phyloP scores from a whole-genome alignment of 768 basidiomycete genomes.

The Trametes maxima region DNA sequence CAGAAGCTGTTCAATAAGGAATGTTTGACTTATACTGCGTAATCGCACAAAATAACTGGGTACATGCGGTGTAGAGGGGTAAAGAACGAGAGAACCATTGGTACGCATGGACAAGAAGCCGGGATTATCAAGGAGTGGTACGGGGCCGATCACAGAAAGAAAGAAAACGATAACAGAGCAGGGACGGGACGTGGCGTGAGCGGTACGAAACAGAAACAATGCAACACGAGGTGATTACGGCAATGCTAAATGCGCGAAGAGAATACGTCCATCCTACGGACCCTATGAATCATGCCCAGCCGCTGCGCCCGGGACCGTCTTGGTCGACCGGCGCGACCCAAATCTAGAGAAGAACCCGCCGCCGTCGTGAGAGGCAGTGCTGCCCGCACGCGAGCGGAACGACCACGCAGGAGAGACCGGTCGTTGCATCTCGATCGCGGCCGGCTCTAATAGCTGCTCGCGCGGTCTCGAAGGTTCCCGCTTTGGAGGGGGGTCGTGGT shows the following conservation, averaged over 20 bases:
- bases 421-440: slow-evolving; percentile 49
- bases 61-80: slow-evolving; percentile 16
- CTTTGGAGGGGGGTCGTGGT: slow-evolving; percentile 39
- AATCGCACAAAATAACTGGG: slow-evolving; percentile 28
- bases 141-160: slow-evolving; percentile 7
- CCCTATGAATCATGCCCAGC: slow-evolving; percentile 25
- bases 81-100: slow-evolving; percentile 7
- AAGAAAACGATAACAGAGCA: slow-evolving; percentile 14
- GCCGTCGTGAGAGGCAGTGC: slow-evolving; percentile 68
- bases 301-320: slow-evolving; percentile 29
- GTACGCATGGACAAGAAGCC: slow-evolving; percentile 11
- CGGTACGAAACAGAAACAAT: slow-evolving; percentile 6
- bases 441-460: slow-evolving; percentile 56
- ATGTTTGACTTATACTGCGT: slow-evolving; percentile 23
- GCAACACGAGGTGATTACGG: slow-evolving; percentile 12
- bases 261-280: slow-evolving; percentile 1
- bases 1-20: not conserved
- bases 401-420: slow-evolving; percentile 86
- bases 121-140: slow-evolving; percentile 26
- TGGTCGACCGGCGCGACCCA: slow-evolving; percentile 66
- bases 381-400: slow-evolving; percentile 80
- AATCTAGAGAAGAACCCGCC: slow-evolving; percentile 73
- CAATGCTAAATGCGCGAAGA: slow-evolving; percentile 1
- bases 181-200: not conserved
- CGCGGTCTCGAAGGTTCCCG: slow-evolving; percentile 41